Evolutionary conservation across 305 asterid species (phyloP), one percentile per base, ranked within the genome.

Genomic region (Withania somnifera): DNA sequence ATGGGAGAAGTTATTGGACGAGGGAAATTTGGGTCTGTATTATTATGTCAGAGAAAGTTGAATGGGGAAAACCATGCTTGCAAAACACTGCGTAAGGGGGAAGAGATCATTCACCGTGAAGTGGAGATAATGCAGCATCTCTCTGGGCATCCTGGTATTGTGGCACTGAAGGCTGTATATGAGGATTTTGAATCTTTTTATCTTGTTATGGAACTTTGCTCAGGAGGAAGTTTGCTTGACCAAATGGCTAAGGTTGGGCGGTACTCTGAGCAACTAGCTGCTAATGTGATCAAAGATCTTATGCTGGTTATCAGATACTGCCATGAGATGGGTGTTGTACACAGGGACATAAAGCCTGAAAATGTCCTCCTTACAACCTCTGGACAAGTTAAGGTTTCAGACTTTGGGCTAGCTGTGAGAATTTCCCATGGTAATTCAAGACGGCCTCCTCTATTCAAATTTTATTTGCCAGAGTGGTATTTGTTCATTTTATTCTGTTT

Each of bases 81-180:
- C 90, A 94, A 94, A 91, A 90, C 89, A 83, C 79, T 94, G 89
- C 81, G 73, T 24, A 94, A 94, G 83, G 92, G 95, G 82, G 96
- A 94, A 89, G 98, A 92, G 85, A 91, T 91, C 86, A 97, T 94
- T 34, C 98, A 94, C 69, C 88, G 98, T 22, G 98, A 94, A 84
- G 97, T 94, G 83, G 98, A 94, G 90, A 94, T 94, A 86, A 94
- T 94, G 98, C 98, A 94, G 88, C 98, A 94, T 83, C 91, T 94
- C 8, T 94, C 98, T 5, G 98, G 98, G 68, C 93, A 94, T 85
- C 97, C 90, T 0, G 95, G 98, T 57, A 90, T 94, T 40, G 98
- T 94, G 86, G 90, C 96, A 2, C 79, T 94, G 78, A 91, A 91
- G 84, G 92, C 98, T 2, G 98, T 94, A 42, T 94, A 92, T 83